Percentiles rank a stretch among this genome's conserved stretches.
These are phyloP conservation scores for Picea abies DNA, from an alignment of 83 land plant genomes.

Conservation along the genomic window DNA sequence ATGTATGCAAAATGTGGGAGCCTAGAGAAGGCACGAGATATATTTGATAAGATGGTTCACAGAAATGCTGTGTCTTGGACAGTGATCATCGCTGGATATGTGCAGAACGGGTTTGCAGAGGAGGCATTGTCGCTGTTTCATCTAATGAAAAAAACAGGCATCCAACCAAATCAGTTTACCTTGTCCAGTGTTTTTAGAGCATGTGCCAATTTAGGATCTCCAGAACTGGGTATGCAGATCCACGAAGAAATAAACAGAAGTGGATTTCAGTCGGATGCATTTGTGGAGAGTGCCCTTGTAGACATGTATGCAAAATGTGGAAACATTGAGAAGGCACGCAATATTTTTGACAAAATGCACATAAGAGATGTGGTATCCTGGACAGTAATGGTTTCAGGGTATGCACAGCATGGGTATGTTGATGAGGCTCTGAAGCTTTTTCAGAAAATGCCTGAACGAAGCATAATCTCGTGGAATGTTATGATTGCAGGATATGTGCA, in stretches of 20 bases:
- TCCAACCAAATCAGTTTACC: constrained; percentile 46
- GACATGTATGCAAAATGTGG: constrained; percentile 22
- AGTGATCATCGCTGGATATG: constrained; percentile 51
- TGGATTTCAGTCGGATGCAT: constrained; percentile 9
- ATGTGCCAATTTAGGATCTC: constrained; percentile 19
- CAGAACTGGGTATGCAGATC: constrained; percentile 5
- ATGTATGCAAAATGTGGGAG: constrained; percentile 74
- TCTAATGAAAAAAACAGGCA: constrained; percentile 24
- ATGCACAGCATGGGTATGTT: constrained; percentile 11
- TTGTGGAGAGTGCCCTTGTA: constrained; percentile 16
- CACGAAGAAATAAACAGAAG: constrained; percentile 9
- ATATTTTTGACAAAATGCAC: constrained; percentile 25
- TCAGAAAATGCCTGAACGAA: constrained; percentile 38
- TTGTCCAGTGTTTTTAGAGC: constrained; percentile 22
- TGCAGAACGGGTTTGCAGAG: constrained; percentile 45
- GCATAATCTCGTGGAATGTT: constrained; percentile 69
- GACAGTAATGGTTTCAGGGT: constrained; percentile 23
- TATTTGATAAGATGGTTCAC: constrained; percentile 32
- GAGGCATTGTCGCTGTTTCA: constrained; percentile 38
- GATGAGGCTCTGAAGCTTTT: constrained; percentile 4
- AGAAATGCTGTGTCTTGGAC: constrained; percentile 53
- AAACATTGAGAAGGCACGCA: not conserved
- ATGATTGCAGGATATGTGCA: constrained; percentile 57
- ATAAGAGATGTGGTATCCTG: constrained; percentile 18
- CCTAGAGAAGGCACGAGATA: constrained; percentile 39